These are phyloP conservation scores for Pseudocercospora vitis DNA, from an alignment of 2,329 filamentous ascomycete species.

Conservation along the genomic window DNA sequence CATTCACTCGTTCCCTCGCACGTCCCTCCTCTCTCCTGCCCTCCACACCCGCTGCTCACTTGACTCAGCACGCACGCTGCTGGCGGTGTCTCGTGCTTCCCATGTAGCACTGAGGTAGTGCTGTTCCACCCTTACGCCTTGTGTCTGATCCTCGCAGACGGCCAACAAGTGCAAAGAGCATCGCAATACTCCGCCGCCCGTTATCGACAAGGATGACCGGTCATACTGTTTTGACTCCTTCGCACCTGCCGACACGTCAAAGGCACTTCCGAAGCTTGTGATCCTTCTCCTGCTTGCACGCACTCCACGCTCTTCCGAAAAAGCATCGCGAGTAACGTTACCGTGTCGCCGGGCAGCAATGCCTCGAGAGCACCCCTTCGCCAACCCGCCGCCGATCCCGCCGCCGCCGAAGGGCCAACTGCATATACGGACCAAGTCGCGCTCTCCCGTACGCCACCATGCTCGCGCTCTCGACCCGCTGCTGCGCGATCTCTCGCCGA, in stretches of 20 bases:
- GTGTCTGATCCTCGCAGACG: background rate
- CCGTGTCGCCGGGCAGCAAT: conserved; percentile 18
- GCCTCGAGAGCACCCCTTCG: conserved; percentile 32
- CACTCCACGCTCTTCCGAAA: background rate
- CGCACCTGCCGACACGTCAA: conserved; percentile 1
- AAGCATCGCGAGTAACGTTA: conserved; percentile 8
- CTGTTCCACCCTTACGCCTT: too few relatives aligned
- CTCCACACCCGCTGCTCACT: background rate
- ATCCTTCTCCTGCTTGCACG: background rate
- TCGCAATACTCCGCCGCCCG: background rate
- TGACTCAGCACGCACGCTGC: background rate
- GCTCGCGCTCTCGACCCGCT: conserved; percentile 44
- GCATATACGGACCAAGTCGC: conserved; percentile 33
- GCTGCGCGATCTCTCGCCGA: conserved; percentile 61
- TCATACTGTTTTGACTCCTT: background rate
- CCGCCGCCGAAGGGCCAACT: too few relatives aligned
- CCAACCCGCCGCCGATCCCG: conserved; percentile 28
- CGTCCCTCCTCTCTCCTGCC: too few relatives aligned
- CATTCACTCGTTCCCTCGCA: background rate
- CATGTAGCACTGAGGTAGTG: background rate
- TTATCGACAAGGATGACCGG: conserved; percentile 2
- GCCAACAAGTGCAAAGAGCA: background rate
- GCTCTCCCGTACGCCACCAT: conserved; percentile 33
- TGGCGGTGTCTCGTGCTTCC: conserved; percentile 7
- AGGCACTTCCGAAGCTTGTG: background rate